Evolutionary conservation across 352 stramenopile species (phyloP), one percentile per base, ranked within the genome.

Genomic region (Phytopythium montanum): DNA sequence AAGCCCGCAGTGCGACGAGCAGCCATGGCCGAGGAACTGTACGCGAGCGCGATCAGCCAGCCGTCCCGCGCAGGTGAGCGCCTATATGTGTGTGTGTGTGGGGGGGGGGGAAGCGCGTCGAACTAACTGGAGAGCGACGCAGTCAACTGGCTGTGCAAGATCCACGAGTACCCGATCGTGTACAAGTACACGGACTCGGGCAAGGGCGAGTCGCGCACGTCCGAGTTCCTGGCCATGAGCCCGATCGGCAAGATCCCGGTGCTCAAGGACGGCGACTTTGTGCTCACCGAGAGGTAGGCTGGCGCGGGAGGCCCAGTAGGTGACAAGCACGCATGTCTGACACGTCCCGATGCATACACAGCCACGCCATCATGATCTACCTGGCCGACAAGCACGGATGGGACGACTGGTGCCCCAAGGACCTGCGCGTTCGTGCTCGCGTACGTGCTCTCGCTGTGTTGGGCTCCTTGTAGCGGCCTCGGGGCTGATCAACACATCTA

Each of bases 351-450:
- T 42, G 3, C 2, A 14, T 29, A 29, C 16, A 26, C n/a, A 89
- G 79, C 62, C 80, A 90, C 55, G 80, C 80, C 12, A 90, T 90
- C 60, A 90, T 90, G 77, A 64, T 87, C 10, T 90, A 90, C 60
- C 68, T 90, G 13, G 67, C 73, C 18, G 76, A 87, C 54, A 90
- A 90, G 63, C 72, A 90, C 48, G 77, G 75, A 2, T 90, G 80
- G 80, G 64, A 75, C 19, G 51, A 72, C 39, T 88, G 75, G 75
- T 90, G 78, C 56, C 80, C 80, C 1, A 74, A 69, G 31, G 80
- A 89, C 49, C 61, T 66, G 29, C 85, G 84, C 70, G 82, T 79
- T 41, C 75, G 79, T 31, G 79, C 79, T 73, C 74, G 79, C 10
- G 79, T 88, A 72, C 29, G 71, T 62, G 44, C 18, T 10, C 16